Conservation (phyloP, 192 early-diverging fungal species). For the Backusella mclennaniae region DNA sequence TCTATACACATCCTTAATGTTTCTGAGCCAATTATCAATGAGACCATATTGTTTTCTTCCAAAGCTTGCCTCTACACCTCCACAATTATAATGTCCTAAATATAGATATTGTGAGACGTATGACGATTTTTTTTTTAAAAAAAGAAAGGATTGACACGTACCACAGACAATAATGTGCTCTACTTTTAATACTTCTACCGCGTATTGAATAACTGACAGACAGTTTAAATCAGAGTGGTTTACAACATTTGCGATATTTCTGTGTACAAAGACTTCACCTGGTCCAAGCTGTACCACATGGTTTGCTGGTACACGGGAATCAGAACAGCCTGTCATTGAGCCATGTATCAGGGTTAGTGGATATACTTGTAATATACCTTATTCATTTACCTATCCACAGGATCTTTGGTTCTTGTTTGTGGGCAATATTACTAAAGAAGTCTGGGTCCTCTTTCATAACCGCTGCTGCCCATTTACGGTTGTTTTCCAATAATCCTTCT, state of each 20-base stretch:
- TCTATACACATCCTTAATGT: conserved; percentile 82
- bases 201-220: conserved; percentile 89
- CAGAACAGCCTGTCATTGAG: conserved; percentile 71
- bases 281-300: conserved; percentile 63
- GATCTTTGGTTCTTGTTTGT: conserved; percentile 79
- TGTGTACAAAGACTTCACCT: conserved; percentile 94
- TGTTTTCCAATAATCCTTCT: conserved; percentile 45
- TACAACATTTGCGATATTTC: conserved; percentile 97
- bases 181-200: conserved; percentile 88
- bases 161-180: conserved; percentile 94
- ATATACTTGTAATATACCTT: not conserved
- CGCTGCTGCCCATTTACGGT: conserved; percentile 61
- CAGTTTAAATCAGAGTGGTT: conserved; percentile 77
- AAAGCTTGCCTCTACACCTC: conserved; percentile 66
- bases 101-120: not conserved
- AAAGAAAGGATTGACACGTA: conserved; percentile 8
- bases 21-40: conserved; percentile 89
- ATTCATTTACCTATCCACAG: conserved; percentile 73
- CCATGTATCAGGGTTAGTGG: not conserved
- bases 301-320: conserved; percentile 90
- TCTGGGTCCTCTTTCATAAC: conserved; percentile 58
- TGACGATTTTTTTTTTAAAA: not conserved
- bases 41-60: conserved; percentile 64
- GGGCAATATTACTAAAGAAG: conserved; percentile 70
- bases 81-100: conserved; percentile 66